phyloP scores from a whole-genome alignment of 1,139 yeast genomes.

The Pichia sp. region DNA sequence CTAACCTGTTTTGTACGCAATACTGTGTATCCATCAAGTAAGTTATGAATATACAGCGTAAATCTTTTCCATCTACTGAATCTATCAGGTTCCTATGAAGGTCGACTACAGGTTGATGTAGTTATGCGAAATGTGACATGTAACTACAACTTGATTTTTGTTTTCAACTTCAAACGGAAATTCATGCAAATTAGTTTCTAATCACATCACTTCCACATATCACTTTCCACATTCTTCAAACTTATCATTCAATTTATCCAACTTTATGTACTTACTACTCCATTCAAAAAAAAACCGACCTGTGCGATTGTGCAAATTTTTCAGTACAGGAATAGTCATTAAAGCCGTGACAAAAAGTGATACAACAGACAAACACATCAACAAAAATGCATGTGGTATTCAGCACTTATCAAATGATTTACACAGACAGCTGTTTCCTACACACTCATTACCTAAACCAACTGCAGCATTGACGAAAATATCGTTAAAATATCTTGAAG shows the following conservation, averaged over 20 bases:
- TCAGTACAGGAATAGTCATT: constrained; percentile 5
- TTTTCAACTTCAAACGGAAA: background rate
- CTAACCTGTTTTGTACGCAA: no score
- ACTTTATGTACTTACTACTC: background rate
- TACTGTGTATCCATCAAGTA: no score
- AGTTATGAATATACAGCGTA: no score
- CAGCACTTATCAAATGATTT: constrained; percentile 60
- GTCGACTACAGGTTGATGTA: no score
- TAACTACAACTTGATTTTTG: background rate
- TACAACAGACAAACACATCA: constrained; percentile 21
- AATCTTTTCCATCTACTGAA: no score
- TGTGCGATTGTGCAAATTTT: background rate
- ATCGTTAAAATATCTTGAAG: constrained; percentile 54
- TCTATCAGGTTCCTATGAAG: no score
- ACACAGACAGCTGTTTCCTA: constrained; percentile 58
- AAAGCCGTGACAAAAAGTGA: constrained; percentile 28
- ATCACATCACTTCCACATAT: no score
- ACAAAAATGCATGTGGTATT: constrained; percentile 54
- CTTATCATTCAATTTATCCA: background rate
- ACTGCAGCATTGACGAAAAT: constrained; percentile 40
- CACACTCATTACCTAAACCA: constrained; percentile 7
- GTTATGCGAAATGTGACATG: background rate
- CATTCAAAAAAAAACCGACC: background rate
- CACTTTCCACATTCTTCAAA: background rate
- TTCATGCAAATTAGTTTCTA: background rate